Base-by-base conservation (phyloP, 352 stramenopile genomes). In the Globisporangium nagaii region DNA sequence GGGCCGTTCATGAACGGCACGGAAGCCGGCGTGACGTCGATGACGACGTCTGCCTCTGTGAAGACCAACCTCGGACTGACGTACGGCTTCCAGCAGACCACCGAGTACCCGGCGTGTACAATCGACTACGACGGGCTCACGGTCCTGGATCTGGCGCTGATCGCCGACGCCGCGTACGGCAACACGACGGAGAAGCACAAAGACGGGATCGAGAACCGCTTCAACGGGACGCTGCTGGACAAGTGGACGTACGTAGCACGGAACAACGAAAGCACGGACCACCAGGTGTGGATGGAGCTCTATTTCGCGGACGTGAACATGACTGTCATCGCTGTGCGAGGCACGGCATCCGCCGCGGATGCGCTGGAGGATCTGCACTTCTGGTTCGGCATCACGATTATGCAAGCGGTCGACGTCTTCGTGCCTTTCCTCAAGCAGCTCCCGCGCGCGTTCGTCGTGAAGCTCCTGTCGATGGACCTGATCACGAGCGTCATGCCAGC, bases 361-460 rank as follows among this genome's bases (percentile, higher is more conserved):
- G 82, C 82, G 9, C 72, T 93, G 15, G 78, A 94, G 46, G 84
- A 94, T 52, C 65, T 94, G 56, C 82, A 94, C 61, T 94, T 79
- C 58, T 92, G 82, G 80, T 92, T 94, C 43, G 84, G 79, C 24
- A 89, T 94, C 51, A 84, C 62, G 43, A 89, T 92, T 59, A 94
- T 94, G 82, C 82, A 93, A 54, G 76, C 75, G 7, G 75, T 82
- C 7, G 84, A 92, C 48, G 60, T 86, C 6, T 91, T 92, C 28
- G 66, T 94, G 45, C 84, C 81, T 19, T 91, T 94, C 62, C 67
- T 94, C 24, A 94, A 88, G 51, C 82, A 94, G 42, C 67, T 92
- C 11, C 84, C 82, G 35, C 67, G 58, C 9, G 50, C 63, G 25
- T 90, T 93, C 43, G 70, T 92, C 9, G 80, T 93, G 20, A 69